Percentiles rank a stretch among this genome's conserved stretches.
Evolutionary conservation across 2,329 filamentous ascomycete genomes (phyloP).

Genomic region (Exophiala calicioides): DNA sequence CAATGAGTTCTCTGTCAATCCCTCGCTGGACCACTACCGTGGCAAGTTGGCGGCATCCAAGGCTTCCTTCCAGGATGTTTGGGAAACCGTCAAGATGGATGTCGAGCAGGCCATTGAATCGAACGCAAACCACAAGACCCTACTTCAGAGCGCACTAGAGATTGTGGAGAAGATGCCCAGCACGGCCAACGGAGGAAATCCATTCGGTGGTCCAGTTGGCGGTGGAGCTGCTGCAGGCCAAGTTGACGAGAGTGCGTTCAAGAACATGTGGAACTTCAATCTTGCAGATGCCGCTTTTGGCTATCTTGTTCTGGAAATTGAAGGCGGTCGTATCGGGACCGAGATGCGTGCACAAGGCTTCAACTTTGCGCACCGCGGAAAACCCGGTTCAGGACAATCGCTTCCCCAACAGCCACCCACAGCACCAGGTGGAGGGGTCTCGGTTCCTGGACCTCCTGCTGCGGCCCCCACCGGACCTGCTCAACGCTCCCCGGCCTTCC

Average conservation of each 20-base stretch:
- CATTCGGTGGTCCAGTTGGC: conserved; percentile 83
- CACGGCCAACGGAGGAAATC: conserved; percentile 91
- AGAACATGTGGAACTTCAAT: conserved; percentile 99
- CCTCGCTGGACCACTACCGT: conserved; percentile 94
- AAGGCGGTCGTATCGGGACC: conserved; percentile 92
- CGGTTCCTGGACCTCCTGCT: conserved; percentile 23
- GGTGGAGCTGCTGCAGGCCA: conserved; percentile 73
- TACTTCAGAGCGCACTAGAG: conserved; percentile 85
- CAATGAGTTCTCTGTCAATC: conserved; percentile 99
- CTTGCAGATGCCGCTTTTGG: conserved; percentile 95
- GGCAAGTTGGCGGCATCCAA: conserved; percentile 97
- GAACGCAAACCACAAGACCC: conserved; percentile 89
- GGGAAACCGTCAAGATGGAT: conserved; percentile 96
- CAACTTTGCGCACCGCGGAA: conserved; percentile 92
- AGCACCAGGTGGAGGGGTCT: conserved; percentile 2
- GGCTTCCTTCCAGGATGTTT: conserved; percentile 98
- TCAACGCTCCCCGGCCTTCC: conserved; percentile 43
- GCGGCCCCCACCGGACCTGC: conserved; percentile 41
- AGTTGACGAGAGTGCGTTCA: conserved; percentile 98
- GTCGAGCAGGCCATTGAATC: conserved; percentile 92
- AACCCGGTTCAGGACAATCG: conserved; percentile 20
- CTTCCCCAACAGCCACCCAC: conserved; percentile 22
- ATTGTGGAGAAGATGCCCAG: conserved; percentile 98
- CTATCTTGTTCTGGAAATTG: conserved; percentile 91
- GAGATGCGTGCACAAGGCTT: conserved; percentile 99